Base-by-base conservation (phyloP, 2,329 filamentous ascomycete genomes). In the Trichoderma simmonsii region DNA sequence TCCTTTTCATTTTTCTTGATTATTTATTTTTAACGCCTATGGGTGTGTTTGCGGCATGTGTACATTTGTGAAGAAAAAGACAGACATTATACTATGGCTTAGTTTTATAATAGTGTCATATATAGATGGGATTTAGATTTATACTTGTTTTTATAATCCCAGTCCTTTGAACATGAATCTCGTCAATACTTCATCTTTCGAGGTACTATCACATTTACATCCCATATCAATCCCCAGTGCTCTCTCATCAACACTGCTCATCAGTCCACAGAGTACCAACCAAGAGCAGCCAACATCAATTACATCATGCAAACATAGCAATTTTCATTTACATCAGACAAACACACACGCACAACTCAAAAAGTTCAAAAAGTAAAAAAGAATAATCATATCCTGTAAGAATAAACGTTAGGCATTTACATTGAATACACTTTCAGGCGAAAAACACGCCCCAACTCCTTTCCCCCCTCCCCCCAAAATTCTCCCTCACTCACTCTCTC, bases 391-490 rank as follows among this genome's bases (percentile, higher is more conserved):
- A 36, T 62, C 66, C 57, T 51, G 14, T 61, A 39, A 70, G 51
- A 70, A 70, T 70, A 70, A 70, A 60, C 59, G 68, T 72, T 61
- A 70, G 34, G 64, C 71, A 72, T 72, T 57, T 72, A 70, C 71
- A 72, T 70, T 72, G 71, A 72, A 72, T 62, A 72, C 64, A 71
- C 62, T 32, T 54, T 54, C 43, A 66, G 14, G 26, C 14, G 36
- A 11, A 3, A 39, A 56, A 43, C 30, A 54, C 43, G 32, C 66
- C 36, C 30, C 57, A 34, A 26, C 59, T 28, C 54, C 66, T 11
- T 12, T 30, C 51, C 21, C 21, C 18, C 18, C 36, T 24, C 11
- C 14, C 30, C 30, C 30, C 24, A 1, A 30, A 24, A 24, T 14
- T 43, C 24, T 24, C 11, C n/a, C 14, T 14, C 21, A 5, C 15